Evolutionary conservation across 306 rosid species (phyloP), one percentile per base, ranked within the genome.

Genomic region (Luffa aegyptiaca): DNA sequence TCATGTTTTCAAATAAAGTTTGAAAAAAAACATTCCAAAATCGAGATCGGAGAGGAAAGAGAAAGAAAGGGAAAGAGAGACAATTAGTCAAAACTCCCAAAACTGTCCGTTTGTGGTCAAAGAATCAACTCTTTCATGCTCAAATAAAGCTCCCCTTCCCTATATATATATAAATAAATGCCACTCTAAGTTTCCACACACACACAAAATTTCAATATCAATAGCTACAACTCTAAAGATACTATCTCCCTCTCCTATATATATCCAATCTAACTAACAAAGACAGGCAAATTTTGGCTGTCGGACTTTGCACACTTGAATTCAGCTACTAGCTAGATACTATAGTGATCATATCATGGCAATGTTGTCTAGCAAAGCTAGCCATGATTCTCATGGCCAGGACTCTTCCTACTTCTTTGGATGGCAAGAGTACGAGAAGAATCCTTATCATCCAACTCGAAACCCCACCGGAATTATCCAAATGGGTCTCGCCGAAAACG

Each of bases 401-500:
- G 92, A 89, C 78, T 94, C 97, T 56, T 85, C 88, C 62, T 94
- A 94, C 83, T 94, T 94, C 81, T 31, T 86, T 3, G 98, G 98
- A 37, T 94, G 91, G 98, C 87, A 84, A 81, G 89, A 89, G 56
- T 94, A 89, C 65, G 91, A 94, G 86, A 94, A 87, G 66, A 90
- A 94, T 79, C 92, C 96, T n/a, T 92, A 89, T 53, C 84, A 92
- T 55, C 84, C 82, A 55, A 74, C 85, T 84, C 83, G 76, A 2
- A 94, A 94, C 71, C 94, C 92, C 51, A 73, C 26, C 0, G 98
- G 98, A 75, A 89, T 94, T 78, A 94, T 94, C 78, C 97, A 94
- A 85, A 92, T 92, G 97, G 97, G 98, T 83, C 94, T 94, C 6
- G 98, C 98, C 5, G 98, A 94, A 82, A 94, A 94, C 85, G 93